These are phyloP conservation scores for Trichoderma guizhouense DNA, from an alignment of 2,329 filamentous ascomycete genomes.

Conservation along the genomic window DNA sequence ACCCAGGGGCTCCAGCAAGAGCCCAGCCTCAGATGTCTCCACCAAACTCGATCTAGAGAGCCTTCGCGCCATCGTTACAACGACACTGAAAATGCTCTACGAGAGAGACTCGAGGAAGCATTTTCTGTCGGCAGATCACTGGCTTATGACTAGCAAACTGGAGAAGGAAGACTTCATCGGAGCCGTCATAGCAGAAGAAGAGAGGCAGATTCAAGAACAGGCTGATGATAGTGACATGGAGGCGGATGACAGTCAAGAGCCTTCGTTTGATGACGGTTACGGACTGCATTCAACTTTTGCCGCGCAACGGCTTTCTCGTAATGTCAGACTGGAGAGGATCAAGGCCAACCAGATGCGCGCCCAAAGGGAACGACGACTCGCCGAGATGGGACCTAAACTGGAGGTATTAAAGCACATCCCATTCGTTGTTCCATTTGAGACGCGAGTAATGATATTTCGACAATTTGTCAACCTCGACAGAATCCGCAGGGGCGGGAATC, in stretches of 20 bases:
- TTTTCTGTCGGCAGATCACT: conserved; percentile 80
- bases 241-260: conserved; percentile 34
- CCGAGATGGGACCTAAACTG: conserved; percentile 77
- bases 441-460: conserved; percentile 86
- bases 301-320: conserved; percentile 59
- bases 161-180: conserved; percentile 86
- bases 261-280: conserved; percentile 26
- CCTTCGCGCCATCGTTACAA: conserved; percentile 75
- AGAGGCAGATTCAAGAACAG: conserved; percentile 62
- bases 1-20: neutral
- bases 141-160: conserved; percentile 87
- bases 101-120: conserved; percentile 85
- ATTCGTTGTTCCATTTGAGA: conserved; percentile 91
- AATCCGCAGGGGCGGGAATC: conserved; percentile 25
- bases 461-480: conserved; percentile 81
- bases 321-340: conserved; percentile 61
- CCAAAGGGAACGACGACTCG: conserved; percentile 67
- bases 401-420: conserved; percentile 95
- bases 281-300: conserved; percentile 38
- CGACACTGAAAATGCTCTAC: conserved; percentile 81
- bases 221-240: conserved; percentile 28
- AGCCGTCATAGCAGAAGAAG: conserved; percentile 83
- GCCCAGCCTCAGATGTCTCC: conserved; percentile 2
- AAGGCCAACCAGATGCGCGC: conserved; percentile 63
- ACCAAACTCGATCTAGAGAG: conserved; percentile 65